A percentile compares a stretch with the other conserved stretches of the same genome.
phyloP scores from a whole-genome alignment of 768 basidiomycete species.

The Boletus barrowsii region DNA sequence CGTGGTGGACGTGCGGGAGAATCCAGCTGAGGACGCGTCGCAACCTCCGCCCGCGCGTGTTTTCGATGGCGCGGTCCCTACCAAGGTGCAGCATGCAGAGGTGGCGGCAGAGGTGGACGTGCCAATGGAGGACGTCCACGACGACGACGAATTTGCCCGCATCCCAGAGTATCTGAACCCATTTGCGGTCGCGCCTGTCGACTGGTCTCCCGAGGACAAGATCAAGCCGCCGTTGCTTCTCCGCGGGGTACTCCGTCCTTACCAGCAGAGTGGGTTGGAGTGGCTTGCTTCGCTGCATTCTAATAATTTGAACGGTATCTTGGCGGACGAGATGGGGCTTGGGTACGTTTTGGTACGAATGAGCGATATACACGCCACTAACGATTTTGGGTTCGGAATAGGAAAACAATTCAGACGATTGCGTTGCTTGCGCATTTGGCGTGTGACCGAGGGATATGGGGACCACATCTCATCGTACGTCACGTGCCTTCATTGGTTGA shows the following conservation, averaged over 20 bases:
- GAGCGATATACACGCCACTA: background rate
- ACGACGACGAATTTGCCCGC: constrained; percentile 33
- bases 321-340: constrained; percentile 93
- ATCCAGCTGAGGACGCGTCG: background rate
- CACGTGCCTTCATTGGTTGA: background rate
- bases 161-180: constrained; percentile 59
- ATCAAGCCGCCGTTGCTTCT: constrained; percentile 70
- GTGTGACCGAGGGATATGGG: constrained; percentile 87
- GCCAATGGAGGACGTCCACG: constrained; percentile 39
- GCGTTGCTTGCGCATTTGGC: constrained; percentile 90
- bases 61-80: background rate
- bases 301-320: constrained; percentile 77
- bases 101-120: constrained; percentile 1
- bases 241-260: constrained; percentile 85
- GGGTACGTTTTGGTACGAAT: constrained; percentile 53
- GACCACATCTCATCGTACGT: constrained; percentile 82
- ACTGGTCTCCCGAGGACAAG: constrained; percentile 59
- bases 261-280: constrained; percentile 90
- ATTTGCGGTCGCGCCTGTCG: constrained; percentile 68
- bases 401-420: constrained; percentile 97
- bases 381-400: constrained; percentile 30
- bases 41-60: background rate
- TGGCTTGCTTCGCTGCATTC: constrained; percentile 89
- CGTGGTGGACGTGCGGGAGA: background rate
- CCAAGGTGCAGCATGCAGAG: constrained; percentile 3